Evolutionary conservation across 352 stramenopile species (phyloP).

Genomic region (Plasmopara viticola): DNA sequence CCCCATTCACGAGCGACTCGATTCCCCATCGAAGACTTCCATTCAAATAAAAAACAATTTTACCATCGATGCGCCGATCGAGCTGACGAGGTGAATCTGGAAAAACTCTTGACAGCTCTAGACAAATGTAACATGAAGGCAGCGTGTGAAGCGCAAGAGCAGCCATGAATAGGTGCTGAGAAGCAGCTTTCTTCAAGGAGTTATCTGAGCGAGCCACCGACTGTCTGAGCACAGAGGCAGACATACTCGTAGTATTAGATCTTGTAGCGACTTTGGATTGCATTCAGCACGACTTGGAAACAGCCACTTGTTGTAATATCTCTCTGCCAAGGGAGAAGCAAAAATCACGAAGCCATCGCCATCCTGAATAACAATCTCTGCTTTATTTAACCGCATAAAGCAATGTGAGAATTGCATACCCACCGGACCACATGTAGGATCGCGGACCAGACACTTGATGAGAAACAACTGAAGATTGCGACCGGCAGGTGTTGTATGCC

Average conservation of each 20-base stretch:
- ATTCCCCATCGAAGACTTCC: neutral
- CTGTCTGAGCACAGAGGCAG: neutral
- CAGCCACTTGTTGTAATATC: no score
- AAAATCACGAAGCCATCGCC: no score
- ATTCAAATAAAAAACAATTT: conserved; percentile 4
- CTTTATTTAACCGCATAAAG: no score
- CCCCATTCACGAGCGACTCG: no score
- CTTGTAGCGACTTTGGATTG: neutral
- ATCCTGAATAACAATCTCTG: no score
- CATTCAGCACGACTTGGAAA: neutral
- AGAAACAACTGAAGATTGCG: no score
- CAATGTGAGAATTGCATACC: no score
- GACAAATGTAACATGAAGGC: neutral
- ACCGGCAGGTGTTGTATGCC: no score
- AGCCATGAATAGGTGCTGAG: neutral
- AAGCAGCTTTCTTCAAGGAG: no score
- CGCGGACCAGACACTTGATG: no score
- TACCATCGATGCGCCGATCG: neutral
- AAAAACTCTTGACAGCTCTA: neutral
- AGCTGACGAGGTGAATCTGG: neutral
- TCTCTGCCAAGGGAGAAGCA: no score
- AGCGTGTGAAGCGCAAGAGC: neutral
- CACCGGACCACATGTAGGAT: no score
- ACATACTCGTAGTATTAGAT: neutral
- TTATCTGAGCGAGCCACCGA: neutral